Evolutionary conservation across 306 rosid species (phyloP).

Genomic region (Styphnolobium japonicum): DNA sequence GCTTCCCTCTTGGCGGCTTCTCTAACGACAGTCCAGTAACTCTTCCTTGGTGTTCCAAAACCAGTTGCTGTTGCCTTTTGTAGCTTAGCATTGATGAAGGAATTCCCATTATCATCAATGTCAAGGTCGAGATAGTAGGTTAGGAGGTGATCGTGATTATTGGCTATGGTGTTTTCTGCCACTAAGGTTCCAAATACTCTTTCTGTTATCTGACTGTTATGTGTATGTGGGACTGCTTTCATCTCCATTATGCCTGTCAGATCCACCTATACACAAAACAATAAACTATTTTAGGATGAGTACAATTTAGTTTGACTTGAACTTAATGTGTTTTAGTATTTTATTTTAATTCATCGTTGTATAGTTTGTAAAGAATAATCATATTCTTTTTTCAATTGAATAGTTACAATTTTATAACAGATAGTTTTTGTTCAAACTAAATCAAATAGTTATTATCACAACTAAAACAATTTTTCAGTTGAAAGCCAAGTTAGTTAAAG

Average conservation of each 20-base stretch:
- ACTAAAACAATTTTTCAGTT: too few relatives aligned
- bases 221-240: conserved; percentile 60
- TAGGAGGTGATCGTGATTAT: conserved; percentile 69
- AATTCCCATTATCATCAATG: conserved; percentile 59
- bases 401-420: not conserved
- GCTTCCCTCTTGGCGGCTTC: conserved; percentile 62
- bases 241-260: conserved; percentile 69
- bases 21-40: conserved; percentile 69
- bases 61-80: conserved; percentile 25
- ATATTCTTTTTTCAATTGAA: not conserved
- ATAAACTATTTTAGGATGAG: not conserved
- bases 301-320: not conserved
- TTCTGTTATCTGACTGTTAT: conserved; percentile 32
- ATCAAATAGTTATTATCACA: too few relatives aligned
- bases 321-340: not conserved
- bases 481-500: too few relatives aligned
- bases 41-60: conserved; percentile 53
- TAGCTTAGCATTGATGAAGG: conserved; percentile 62
- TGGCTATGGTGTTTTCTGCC: conserved; percentile 65
- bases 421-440: too few relatives aligned
- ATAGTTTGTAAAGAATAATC: not conserved
- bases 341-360: not conserved
- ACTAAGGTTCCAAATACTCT: conserved; percentile 59
- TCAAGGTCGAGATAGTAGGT: conserved; percentile 81
- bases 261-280: conserved; percentile 51